These are phyloP conservation scores for Leccinum subgranulosum DNA, from an alignment of 768 basidiomycete species.

Conservation along the genomic window DNA sequence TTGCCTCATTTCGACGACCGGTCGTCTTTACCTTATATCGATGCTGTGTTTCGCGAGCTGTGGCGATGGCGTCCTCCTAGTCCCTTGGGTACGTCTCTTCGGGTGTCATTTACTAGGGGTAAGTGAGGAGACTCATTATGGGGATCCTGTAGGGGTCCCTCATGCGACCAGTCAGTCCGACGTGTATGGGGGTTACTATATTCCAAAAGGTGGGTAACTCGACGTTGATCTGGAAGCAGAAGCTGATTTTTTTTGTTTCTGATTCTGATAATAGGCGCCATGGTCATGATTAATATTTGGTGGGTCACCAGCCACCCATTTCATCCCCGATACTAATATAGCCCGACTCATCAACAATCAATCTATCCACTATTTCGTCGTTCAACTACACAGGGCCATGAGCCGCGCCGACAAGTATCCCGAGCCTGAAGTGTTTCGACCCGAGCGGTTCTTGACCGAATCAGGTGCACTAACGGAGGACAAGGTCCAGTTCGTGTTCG, in stretches of 20 bases:
- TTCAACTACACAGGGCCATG: background rate
- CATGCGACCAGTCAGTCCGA: conserved; percentile 15
- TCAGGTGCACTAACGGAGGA: background rate
- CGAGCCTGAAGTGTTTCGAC: background rate
- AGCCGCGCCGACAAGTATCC: conserved; percentile 2
- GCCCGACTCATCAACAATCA: background rate
- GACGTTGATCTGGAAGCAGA: no score
- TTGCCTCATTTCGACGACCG: conserved; percentile 27
- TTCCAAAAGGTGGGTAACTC: conserved; percentile 15
- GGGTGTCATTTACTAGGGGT: background rate
- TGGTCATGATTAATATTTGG: conserved; percentile 1
- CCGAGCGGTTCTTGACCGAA: conserved; percentile 2
- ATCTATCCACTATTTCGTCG: background rate
- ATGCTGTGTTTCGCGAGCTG: conserved; percentile 24
- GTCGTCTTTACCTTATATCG: conserved; percentile 23
- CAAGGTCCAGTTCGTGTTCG: background rate
- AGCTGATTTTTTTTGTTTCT: background rate
- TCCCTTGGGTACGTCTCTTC: conserved; percentile 8
- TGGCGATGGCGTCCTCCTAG: conserved; percentile 20
- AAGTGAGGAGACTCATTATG: background rate
- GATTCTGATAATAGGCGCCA: background rate
- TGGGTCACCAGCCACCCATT: background rate
- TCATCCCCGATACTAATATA: background rate
- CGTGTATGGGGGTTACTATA: conserved; percentile 18
- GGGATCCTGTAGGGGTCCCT: background rate